Evolutionary conservation across 352 stramenopile genomes (phyloP).

Genomic region (Lagenidium giganteum): DNA sequence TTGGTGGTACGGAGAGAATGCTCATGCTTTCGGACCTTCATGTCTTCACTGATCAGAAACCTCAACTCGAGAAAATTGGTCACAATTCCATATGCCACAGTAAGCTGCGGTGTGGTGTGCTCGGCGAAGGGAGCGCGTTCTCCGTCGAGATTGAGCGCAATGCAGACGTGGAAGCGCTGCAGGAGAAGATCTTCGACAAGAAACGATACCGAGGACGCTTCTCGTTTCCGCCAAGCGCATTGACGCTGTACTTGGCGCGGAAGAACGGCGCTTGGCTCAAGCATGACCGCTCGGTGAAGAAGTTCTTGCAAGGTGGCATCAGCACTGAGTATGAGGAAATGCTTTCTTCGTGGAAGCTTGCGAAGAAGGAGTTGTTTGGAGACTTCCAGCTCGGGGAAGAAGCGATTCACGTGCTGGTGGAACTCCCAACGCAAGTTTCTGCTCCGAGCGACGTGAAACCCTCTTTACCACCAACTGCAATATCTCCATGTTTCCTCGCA

Average conservation of each 20-base stretch:
- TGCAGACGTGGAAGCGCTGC: neutral
- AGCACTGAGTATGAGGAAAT: constrained; percentile 11
- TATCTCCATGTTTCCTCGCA: too few relatives aligned
- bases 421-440: constrained; percentile 9
- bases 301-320: constrained; percentile 4
- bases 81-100: constrained; percentile 18
- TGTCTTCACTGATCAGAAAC: constrained; percentile 18
- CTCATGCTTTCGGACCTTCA: constrained; percentile 10
- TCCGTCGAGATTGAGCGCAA: constrained; percentile 1
- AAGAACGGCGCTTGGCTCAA: constrained; percentile 11
- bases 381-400: constrained; percentile 12
- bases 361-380: constrained; percentile 8
- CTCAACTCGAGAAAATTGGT: constrained; percentile 19
- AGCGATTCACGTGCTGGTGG: constrained; percentile 21
- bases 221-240: neutral
- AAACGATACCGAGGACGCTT: neutral
- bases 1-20: neutral
- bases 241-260: constrained; percentile 11
- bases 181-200: neutral
- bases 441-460: too few relatives aligned
- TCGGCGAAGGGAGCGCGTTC: neutral
- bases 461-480: too few relatives aligned
- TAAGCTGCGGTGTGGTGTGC: neutral
- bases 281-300: constrained; percentile 1
- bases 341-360: constrained; percentile 4